Evolutionary conservation across 345 rosid genomes (phyloP).

Genomic region (Eucalyptus microcorys): DNA sequence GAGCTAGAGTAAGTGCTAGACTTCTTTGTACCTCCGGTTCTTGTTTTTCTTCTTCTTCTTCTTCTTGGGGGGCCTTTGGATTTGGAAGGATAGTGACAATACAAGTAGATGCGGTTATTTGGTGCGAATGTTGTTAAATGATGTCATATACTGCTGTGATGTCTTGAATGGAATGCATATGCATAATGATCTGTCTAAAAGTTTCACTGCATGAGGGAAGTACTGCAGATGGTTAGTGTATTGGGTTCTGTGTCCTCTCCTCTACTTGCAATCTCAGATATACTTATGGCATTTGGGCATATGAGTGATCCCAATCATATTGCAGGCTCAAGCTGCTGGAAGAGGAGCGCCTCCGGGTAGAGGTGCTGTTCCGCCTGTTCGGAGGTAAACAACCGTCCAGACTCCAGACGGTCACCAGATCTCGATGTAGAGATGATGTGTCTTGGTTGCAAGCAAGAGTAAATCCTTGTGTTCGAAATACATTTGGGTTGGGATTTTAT

Average conservation of each 20-base stretch:
- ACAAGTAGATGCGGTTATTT: neutral
- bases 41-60: neutral
- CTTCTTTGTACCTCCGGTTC: neutral
- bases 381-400: slow-evolving; percentile 18
- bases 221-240: neutral
- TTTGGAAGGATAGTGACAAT: neutral
- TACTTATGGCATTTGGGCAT: neutral
- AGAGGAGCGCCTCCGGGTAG: slow-evolving; percentile 72
- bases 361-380: slow-evolving; percentile 64
- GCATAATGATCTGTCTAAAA: neutral
- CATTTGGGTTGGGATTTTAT: neutral
- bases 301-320: neutral
- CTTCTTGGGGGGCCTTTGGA: neutral
- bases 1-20: slow-evolving; percentile 61
- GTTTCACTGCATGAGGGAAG: neutral
- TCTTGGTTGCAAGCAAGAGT: neutral
- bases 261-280: neutral
- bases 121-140: neutral
- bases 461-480: neutral
- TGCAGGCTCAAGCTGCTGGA: slow-evolving; percentile 70
- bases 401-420: neutral
- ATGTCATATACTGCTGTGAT: neutral
- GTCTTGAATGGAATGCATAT: neutral
- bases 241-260: neutral
- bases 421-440: neutral